A percentile compares a stretch with the other conserved stretches of the same genome.
Evolutionary conservation across 2,329 filamentous ascomycete species (phyloP).

Genomic region (Clarireedia sp.): DNA sequence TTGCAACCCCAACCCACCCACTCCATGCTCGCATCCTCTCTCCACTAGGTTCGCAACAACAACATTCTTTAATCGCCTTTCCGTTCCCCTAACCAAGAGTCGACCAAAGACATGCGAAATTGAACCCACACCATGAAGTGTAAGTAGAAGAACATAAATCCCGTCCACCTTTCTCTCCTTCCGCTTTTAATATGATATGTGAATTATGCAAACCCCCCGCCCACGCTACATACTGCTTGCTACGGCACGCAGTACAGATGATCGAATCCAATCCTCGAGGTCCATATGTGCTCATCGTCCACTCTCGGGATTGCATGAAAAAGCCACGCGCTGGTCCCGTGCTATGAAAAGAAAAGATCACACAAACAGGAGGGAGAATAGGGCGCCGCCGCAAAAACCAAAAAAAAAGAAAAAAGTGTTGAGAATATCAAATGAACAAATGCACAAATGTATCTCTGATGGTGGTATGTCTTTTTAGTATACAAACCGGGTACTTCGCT

Average conservation of each 20-base stretch:
- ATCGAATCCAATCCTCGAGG: background rate
- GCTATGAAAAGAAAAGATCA: background rate
- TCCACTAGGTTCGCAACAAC: no score
- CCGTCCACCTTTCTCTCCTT: no score
- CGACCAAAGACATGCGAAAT: no score
- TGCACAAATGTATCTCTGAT: background rate
- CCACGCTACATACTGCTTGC: no score
- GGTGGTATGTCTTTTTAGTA: constrained; percentile 1
- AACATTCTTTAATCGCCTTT: background rate
- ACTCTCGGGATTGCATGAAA: background rate
- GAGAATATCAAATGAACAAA: background rate
- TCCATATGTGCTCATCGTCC: background rate
- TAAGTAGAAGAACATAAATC: no score
- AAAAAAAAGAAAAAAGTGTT: background rate
- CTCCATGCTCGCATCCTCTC: background rate
- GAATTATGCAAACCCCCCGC: no score
- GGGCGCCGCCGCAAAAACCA: background rate
- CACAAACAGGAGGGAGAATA: background rate
- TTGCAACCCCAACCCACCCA: background rate
- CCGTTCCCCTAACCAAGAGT: no score
- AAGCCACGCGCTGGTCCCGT: background rate
- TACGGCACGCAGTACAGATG: no score
- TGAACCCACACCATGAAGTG: no score
- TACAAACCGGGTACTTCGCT: background rate
- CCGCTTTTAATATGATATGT: no score